Percentiles rank a stretch among this genome's conserved stretches.
Evolutionary conservation across 2,329 filamentous ascomycete species (phyloP).

Genomic region (Stagonosporopsis rhizophila): DNA sequence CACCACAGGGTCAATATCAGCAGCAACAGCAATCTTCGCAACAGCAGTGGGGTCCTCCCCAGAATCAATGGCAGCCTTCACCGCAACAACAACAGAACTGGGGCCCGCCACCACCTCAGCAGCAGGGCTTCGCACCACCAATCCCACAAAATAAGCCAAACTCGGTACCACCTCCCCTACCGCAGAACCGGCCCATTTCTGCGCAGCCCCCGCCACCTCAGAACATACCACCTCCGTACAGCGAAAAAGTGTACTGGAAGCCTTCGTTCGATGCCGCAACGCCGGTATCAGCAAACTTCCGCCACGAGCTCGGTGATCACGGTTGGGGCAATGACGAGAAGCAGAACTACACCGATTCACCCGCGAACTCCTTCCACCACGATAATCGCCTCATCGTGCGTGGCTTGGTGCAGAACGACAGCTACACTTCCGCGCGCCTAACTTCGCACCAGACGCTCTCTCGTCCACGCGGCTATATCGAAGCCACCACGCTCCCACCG

Average conservation of each 20-base stretch:
- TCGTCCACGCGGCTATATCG: constrained; percentile 61
- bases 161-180: constrained; percentile 32
- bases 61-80: constrained; percentile 24
- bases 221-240: constrained; percentile 31
- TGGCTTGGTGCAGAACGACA: constrained; percentile 54
- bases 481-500: constrained; percentile 60
- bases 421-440: constrained; percentile 64
- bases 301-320: constrained; percentile 63
- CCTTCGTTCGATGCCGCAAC: constrained; percentile 58
- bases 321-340: constrained; percentile 69
- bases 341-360: constrained; percentile 62
- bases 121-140: constrained; percentile 22
- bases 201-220: constrained; percentile 41
- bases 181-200: constrained; percentile 38
- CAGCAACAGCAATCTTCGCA: constrained; percentile 31
- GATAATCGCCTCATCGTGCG: constrained; percentile 62
- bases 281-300: constrained; percentile 60
- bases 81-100: constrained; percentile 33
- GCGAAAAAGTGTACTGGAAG: constrained; percentile 59
- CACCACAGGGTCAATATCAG: constrained; percentile 30
- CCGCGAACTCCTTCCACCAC: constrained; percentile 62
- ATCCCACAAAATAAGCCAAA: constrained; percentile 43
- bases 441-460: constrained; percentile 61
- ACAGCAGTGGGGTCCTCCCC: constrained; percentile 28
- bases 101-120: constrained; percentile 32